These are phyloP conservation scores for Chloranthus sessilifolius DNA, from an alignment of 164 flowering plant species.

Conservation along the genomic window DNA sequence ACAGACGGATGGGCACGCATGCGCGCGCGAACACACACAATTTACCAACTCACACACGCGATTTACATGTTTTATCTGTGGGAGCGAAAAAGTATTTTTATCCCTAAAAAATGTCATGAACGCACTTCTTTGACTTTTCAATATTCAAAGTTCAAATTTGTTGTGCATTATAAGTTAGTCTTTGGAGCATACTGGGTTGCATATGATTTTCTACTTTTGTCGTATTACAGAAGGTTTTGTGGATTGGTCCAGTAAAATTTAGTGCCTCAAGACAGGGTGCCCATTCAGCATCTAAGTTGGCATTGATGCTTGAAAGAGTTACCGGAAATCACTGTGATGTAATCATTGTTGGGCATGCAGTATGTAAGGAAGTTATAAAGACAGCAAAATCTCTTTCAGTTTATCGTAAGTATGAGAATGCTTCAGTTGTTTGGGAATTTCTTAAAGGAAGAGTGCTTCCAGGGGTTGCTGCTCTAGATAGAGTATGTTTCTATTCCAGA, in stretches of 20 bases:
- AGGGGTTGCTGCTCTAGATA: conserved; percentile 69
- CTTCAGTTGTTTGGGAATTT: conserved; percentile 73
- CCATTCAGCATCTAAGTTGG: conserved; percentile 45
- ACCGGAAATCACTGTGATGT: conserved; percentile 39
- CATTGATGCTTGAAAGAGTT: conserved; percentile 34
- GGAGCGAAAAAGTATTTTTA: too few relatives aligned
- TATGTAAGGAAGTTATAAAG: conserved; percentile 33
- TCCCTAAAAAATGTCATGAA: too few relatives aligned
- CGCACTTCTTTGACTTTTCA: too few relatives aligned
- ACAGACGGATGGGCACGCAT: too few relatives aligned
- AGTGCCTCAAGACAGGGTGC: conserved; percentile 17
- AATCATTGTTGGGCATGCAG: conserved; percentile 57
- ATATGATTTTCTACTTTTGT: too few relatives aligned
- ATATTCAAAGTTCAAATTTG: too few relatives aligned
- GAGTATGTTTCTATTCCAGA: conserved; percentile 63
- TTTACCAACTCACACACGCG: too few relatives aligned
- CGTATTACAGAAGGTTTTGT: conserved; percentile 48
- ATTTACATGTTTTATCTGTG: too few relatives aligned
- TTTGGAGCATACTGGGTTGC: too few relatives aligned
- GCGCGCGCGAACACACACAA: too few relatives aligned
- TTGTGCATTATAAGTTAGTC: too few relatives aligned
- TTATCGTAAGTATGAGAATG: conserved; percentile 39
- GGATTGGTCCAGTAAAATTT: conserved; percentile 76
- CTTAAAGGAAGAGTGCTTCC: conserved; percentile 76
- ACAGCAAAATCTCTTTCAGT: conserved; percentile 20